phyloP scores from a whole-genome alignment of 148 eudicot genomes.

The Nyssa sinensis region DNA sequence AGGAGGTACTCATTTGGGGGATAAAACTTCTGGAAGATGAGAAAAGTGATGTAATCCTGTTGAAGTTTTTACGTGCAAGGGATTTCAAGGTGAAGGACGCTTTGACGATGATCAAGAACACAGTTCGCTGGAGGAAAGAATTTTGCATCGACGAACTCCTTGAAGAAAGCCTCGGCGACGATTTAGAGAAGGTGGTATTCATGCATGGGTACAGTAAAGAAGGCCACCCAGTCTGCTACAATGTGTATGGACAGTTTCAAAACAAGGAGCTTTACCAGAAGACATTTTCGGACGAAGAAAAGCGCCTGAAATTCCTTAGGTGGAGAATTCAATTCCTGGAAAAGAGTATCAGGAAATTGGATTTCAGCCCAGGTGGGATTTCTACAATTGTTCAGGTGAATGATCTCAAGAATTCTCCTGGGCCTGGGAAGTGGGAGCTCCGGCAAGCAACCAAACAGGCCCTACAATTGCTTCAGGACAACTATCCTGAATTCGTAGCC shows the following conservation, averaged over 20 bases:
- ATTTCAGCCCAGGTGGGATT: constrained; percentile 31
- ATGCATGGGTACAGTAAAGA: constrained; percentile 37
- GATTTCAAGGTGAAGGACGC: constrained; percentile 42
- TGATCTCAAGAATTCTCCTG: constrained; percentile 46
- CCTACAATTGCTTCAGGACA: constrained; percentile 39
- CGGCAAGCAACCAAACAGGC: constrained; percentile 38
- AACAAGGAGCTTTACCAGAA: constrained; percentile 31
- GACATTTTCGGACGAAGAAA: constrained; percentile 32
- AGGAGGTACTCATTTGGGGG: constrained; percentile 39
- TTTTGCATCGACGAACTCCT: constrained; percentile 39
- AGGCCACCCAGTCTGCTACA: constrained; percentile 49
- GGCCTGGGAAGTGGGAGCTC: constrained; percentile 36
- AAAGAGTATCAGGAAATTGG: constrained; percentile 38
- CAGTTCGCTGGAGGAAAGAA: constrained; percentile 40
- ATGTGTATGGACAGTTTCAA: constrained; percentile 44
- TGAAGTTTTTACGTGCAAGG: constrained; percentile 37
- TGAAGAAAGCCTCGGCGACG: constrained; percentile 31
- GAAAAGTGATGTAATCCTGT: constrained; percentile 29
- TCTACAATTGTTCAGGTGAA: constrained; percentile 38
- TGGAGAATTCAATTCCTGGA: constrained; percentile 50
- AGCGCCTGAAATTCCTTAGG: constrained; percentile 34
- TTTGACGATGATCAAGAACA: constrained; percentile 41
- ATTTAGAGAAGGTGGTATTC: constrained; percentile 37
- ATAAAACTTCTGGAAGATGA: constrained; percentile 41
- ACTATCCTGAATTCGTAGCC: constrained; percentile 53